Base-by-base conservation (phyloP, 768 basidiomycete species). In the Arthromyces matolae region DNA sequence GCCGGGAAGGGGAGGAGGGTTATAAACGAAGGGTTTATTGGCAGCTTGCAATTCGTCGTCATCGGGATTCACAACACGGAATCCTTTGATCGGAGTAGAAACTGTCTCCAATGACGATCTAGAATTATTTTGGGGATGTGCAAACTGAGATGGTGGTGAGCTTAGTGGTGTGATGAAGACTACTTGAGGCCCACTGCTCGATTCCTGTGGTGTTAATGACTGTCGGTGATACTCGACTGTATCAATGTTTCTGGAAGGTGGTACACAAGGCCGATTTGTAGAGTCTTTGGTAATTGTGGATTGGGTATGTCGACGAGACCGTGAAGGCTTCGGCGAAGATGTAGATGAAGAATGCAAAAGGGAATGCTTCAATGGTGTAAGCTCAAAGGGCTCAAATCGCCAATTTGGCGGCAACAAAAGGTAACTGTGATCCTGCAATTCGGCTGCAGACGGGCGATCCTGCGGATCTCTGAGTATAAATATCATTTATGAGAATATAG, bases 391-490 rank as follows among this genome's bases (percentile, higher is more conserved):
- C 16, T 58, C 52, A 43, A 70, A 71, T 40, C 43, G 51, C 85
- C 86, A 88, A 49, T 70, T 73, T 16, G 62, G 65, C 37, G 81
- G 75, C 27, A 83, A 71, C 50, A 58, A 59, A 36, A 88, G 71
- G 64, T 86, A 91, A 10, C 75, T 73, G 64, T 92, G 87, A 36
- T 68, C 60, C 43, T 79, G 76, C 42, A 93, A 71, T 46, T 83
- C 75, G 14, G 71, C 71, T 8, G 90, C 86, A 6, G 71, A 76
- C 8, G 89, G 83, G 37, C 92, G 82, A 44, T 81, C 70, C 29
- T 76, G 70, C 10, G 91, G 88, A 57, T 90, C 74, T 46, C 86
- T 89, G 47, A 14, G 50, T 38, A 47, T 14, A 7, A 8, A 8
- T 38, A n/a, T n/a, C n/a, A n/a, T n/a, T n/a, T n/a, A n/a, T 8